Evolutionary conservation across 1,139 yeast genomes (phyloP).

Genomic region (Lodderomyces orthopsilosis): DNA sequence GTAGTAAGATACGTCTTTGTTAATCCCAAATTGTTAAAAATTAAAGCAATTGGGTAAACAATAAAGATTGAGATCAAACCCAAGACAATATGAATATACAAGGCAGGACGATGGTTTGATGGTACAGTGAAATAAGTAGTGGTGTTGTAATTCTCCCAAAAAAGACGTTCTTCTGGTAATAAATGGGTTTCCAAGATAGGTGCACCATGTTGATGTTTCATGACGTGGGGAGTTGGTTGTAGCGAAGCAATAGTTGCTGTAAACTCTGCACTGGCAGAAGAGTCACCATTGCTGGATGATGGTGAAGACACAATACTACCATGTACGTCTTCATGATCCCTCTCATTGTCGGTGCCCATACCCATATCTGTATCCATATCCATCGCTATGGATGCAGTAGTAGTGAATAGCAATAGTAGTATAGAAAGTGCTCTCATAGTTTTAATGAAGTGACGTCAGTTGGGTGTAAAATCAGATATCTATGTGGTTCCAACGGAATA

Average conservation of each 20-base stretch:
- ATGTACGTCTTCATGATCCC: neutral
- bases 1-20: slow-evolving; percentile 54
- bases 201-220: slow-evolving; percentile 61
- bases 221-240: slow-evolving; percentile 51
- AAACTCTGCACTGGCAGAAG: neutral
- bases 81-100: slow-evolving; percentile 55
- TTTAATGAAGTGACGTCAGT: neutral
- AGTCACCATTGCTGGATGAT: neutral
- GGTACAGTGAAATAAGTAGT: slow-evolving; percentile 70
- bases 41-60: slow-evolving; percentile 68
- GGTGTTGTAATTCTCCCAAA: slow-evolving; percentile 81
- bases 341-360: slow-evolving; percentile 5
- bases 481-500: no score
- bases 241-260: neutral
- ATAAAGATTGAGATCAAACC: slow-evolving; percentile 48
- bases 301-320: neutral
- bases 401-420: slow-evolving; percentile 10
- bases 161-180: slow-evolving; percentile 67
- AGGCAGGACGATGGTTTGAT: slow-evolving; percentile 46
- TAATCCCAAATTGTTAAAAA: slow-evolving; percentile 58
- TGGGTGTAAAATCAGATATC: neutral
- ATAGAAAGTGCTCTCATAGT: slow-evolving; percentile 8
- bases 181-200: slow-evolving; percentile 72
- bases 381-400: slow-evolving; percentile 10
- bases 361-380: slow-evolving; percentile 14